A percentile compares a stretch with the other conserved stretches of the same genome.
These are phyloP conservation scores for Saraca asoca DNA, from an alignment of 331 rosid species.

Conservation along the genomic window DNA sequence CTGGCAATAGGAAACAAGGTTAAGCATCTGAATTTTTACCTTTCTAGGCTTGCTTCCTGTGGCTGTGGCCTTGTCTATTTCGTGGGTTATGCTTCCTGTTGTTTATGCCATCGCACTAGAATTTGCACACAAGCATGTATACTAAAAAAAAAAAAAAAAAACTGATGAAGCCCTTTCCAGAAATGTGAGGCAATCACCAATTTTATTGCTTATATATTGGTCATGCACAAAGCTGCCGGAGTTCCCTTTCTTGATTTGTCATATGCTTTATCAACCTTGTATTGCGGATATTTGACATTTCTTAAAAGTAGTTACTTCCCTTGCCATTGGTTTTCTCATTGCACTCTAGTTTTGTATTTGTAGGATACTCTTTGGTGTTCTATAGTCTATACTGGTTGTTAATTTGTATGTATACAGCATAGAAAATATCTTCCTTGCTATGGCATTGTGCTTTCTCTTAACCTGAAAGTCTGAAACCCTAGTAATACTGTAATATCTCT, in stretches of 20 bases:
- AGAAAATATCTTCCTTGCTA: no score
- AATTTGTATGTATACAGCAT: not conserved
- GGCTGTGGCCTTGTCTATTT: no score
- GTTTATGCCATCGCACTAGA: not conserved
- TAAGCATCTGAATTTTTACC: not conserved
- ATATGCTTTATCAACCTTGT: not conserved
- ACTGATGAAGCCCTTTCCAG: not conserved
- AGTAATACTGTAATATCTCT: not conserved
- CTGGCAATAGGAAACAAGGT: not conserved
- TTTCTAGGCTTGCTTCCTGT: no score
- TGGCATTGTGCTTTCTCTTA: no score
- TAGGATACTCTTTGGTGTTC: not conserved
- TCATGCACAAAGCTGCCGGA: not conserved
- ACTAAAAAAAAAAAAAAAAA: no score
- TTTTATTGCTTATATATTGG: not conserved
- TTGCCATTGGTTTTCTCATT: not conserved
- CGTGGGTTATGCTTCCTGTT: no score
- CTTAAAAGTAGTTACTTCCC: not conserved
- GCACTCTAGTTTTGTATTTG: not conserved
- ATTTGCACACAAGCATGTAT: not conserved
- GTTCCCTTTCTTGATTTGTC: not conserved
- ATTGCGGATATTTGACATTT: not conserved
- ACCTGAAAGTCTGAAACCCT: not conserved
- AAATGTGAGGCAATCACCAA: not conserved
- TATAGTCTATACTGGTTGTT: not conserved